These are phyloP conservation scores for Erysiphe neolycopersici DNA, from an alignment of 2,329 filamentous ascomycete species.

Conservation along the genomic window DNA sequence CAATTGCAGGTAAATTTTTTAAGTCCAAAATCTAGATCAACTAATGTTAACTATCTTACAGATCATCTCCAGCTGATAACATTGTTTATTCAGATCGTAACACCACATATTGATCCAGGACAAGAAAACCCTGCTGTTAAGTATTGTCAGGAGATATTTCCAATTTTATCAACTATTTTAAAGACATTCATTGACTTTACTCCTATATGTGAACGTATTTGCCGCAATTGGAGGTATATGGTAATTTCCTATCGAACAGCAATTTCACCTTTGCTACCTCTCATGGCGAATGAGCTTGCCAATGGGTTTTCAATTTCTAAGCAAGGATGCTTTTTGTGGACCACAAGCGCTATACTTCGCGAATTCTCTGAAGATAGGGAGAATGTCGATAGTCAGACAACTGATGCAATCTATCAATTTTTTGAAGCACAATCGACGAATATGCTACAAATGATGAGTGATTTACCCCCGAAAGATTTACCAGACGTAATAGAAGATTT, in stretches of 20 bases:
- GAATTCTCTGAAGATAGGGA: slow-evolving; percentile 87
- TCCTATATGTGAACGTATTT: slow-evolving; percentile 80
- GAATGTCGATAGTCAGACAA: slow-evolving; percentile 55
- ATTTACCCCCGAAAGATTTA: slow-evolving; percentile 35
- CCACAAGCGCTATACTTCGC: slow-evolving; percentile 75
- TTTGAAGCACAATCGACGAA: slow-evolving; percentile 81
- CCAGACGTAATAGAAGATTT: slow-evolving; percentile 44
- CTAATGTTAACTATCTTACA: slow-evolving; percentile 10
- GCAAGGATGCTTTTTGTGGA: slow-evolving; percentile 97
- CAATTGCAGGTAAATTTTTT: slow-evolving; percentile 44
- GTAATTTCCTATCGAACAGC: slow-evolving; percentile 81
- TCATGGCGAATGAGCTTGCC: slow-evolving; percentile 70
- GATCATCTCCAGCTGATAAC: slow-evolving; percentile 85
- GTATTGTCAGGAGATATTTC: slow-evolving; percentile 88
- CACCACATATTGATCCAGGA: slow-evolving; percentile 44
- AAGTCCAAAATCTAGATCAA: neutral
- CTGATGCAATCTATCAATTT: slow-evolving; percentile 73
- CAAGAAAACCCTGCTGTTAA: slow-evolving; percentile 75
- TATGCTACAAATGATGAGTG: slow-evolving; percentile 72
- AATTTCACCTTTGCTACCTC: slow-evolving; percentile 60
- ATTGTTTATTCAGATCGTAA: slow-evolving; percentile 54
- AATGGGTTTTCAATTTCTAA: slow-evolving; percentile 60
- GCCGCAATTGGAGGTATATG: slow-evolving; percentile 91
- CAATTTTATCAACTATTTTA: slow-evolving; percentile 60
- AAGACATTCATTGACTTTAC: slow-evolving; percentile 67